These are phyloP conservation scores for Lolium rigidum DNA, from an alignment of 176 grass and related monocot genomes.

Conservation along the genomic window DNA sequence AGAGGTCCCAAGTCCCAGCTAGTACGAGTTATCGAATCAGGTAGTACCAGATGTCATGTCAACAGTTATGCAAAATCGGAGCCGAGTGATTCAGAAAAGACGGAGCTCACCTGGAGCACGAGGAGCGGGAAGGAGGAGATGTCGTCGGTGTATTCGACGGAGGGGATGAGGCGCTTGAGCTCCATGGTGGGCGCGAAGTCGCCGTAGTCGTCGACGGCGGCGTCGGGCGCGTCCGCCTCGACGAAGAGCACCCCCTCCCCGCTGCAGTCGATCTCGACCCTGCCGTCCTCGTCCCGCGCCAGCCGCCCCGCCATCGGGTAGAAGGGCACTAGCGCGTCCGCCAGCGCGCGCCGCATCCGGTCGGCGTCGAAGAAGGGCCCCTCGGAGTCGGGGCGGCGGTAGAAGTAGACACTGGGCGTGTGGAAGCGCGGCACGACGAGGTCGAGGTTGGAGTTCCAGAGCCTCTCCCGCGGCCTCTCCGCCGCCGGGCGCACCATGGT, in stretches of 20 bases:
- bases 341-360: slow-evolving; percentile 60
- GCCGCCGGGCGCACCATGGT: slow-evolving; percentile 74
- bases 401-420: slow-evolving; percentile 94
- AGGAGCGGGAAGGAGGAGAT: slow-evolving; percentile 80
- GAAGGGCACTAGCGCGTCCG: slow-evolving; percentile 68
- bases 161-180: slow-evolving; percentile 75
- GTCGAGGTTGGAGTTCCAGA: slow-evolving; percentile 92
- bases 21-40: neutral
- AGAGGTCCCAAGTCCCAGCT: neutral
- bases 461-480: slow-evolving; percentile 56
- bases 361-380: slow-evolving; percentile 64
- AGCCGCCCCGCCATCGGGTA: slow-evolving; percentile 90
- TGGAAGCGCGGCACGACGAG: slow-evolving; percentile 85
- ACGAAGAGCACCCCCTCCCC: slow-evolving; percentile 85
- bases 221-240: slow-evolving; percentile 63
- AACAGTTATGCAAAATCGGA: slow-evolving; percentile 8
- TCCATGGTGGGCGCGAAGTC: slow-evolving; percentile 94
- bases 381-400: slow-evolving; percentile 37
- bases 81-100: neutral
- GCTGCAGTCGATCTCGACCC: slow-evolving; percentile 84
- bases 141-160: slow-evolving; percentile 76
- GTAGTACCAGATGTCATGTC: neutral
- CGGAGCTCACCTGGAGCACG: slow-evolving; percentile 73
- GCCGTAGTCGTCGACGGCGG: slow-evolving; percentile 64
- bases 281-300: slow-evolving; percentile 71